These are phyloP conservation scores for Alternaria arborescens DNA, from an alignment of 2,329 filamentous ascomycete species.

Conservation along the genomic window DNA sequence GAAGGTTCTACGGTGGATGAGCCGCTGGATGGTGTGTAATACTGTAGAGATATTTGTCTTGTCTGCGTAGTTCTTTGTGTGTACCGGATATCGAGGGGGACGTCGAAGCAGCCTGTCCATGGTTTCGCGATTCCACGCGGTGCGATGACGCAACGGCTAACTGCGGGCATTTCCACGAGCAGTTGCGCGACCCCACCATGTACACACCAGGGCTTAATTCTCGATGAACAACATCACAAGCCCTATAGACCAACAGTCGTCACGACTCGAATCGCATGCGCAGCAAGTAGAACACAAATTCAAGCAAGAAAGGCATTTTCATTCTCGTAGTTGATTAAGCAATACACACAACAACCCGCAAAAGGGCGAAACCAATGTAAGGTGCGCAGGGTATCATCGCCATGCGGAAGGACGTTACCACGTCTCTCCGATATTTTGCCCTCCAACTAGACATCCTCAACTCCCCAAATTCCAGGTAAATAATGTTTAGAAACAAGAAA, in stretches of 20 bases:
- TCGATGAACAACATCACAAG: neutral
- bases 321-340: slow-evolving; percentile 15
- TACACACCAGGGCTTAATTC: neutral
- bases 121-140: slow-evolving; percentile 11
- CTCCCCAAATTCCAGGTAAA: neutral
- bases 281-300: neutral
- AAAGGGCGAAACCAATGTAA: slow-evolving; percentile 10
- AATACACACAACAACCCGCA: slow-evolving; percentile 15
- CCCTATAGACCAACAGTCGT: neutral
- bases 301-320: slow-evolving; percentile 11
- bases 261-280: neutral
- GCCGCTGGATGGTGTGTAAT: neutral
- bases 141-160: slow-evolving; percentile 37
- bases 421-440: slow-evolving; percentile 12
- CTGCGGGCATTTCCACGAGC: slow-evolving; percentile 18
- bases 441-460: slow-evolving; percentile 13
- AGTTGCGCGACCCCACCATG: slow-evolving; percentile 11
- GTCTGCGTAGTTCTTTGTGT: neutral
- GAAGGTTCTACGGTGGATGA: neutral
- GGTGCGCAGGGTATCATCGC: slow-evolving; percentile 22
- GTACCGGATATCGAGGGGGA: slow-evolving; percentile 7
- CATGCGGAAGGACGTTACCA: slow-evolving; percentile 16
- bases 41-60: neutral
- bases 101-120: slow-evolving; percentile 26
- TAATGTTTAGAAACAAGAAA: slow-evolving; percentile 1